A percentile compares a stretch with the other conserved stretches of the same genome.
Conservation (phyloP, 768 basidiomycete genomes). For the Suillus alpinus region DNA sequence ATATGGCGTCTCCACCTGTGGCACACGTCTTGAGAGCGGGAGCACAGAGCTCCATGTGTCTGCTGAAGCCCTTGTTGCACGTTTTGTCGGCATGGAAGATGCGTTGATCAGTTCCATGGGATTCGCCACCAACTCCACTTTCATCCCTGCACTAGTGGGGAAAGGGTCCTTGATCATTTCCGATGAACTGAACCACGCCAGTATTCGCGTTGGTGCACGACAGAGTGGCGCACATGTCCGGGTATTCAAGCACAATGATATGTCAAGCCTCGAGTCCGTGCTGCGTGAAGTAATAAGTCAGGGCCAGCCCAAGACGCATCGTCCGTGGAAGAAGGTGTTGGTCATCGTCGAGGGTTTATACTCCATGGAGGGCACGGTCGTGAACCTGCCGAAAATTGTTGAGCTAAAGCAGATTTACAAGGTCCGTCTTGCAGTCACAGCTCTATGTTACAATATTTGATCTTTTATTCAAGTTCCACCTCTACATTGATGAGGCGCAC, state of each 20-base stretch:
- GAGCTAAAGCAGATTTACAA: constrained; percentile 94
- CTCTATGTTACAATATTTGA: constrained; percentile 2
- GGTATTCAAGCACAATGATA: constrained; percentile 97
- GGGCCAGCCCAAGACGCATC: constrained; percentile 94
- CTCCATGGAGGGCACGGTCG: constrained; percentile 96
- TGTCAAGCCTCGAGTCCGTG: constrained; percentile 75
- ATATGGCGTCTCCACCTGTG: constrained; percentile 79
- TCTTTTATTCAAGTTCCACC: constrained; percentile 67
- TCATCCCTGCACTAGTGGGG: constrained; percentile 84
- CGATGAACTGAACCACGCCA: constrained; percentile 95
- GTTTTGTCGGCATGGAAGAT: constrained; percentile 89
- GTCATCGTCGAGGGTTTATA: constrained; percentile 93
- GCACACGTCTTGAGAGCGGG: constrained; percentile 81
- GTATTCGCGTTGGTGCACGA: constrained; percentile 89
- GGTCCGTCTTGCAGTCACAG: constrained; percentile 43
- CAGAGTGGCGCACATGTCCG: constrained; percentile 85
- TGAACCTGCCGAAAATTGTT: constrained; percentile 77
- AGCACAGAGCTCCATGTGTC: constrained; percentile 78
- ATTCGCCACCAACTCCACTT: constrained; percentile 93
- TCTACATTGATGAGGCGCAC: constrained; percentile 96
- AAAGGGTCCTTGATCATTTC: constrained; percentile 96
- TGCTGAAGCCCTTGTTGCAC: constrained; percentile 83
- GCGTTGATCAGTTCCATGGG: constrained; percentile 92
- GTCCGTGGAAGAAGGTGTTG: constrained; percentile 99
- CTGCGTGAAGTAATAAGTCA: constrained; percentile 92